phyloP scores from a whole-genome alignment of 768 basidiomycete species.

The Porpolomopsis calyptriformis region DNA sequence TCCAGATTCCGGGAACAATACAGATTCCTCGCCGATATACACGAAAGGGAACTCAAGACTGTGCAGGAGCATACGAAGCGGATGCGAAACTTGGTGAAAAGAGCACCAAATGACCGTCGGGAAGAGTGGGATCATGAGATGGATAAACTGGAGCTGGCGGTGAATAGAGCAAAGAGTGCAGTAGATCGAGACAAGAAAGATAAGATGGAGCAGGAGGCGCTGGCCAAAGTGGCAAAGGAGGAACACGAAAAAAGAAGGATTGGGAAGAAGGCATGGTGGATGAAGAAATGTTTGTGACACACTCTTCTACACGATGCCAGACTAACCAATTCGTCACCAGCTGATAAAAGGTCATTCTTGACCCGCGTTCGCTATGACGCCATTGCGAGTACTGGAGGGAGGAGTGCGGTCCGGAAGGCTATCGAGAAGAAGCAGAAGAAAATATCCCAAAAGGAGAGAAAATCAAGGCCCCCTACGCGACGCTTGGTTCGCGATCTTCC shows the following conservation, averaged over 20 bases:
- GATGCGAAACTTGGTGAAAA: conserved; percentile 52
- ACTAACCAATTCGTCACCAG: conserved; percentile 31
- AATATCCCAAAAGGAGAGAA: conserved; percentile 81
- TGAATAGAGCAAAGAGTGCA: conserved; percentile 67
- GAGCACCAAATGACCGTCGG: conserved; percentile 50
- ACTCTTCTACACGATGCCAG: conserved; percentile 6
- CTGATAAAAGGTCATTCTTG: conserved; percentile 67
- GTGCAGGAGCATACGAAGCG: conserved; percentile 57
- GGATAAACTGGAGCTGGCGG: conserved; percentile 53
- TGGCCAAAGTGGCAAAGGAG: conserved; percentile 41
- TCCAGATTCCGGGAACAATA: conserved; percentile 63
- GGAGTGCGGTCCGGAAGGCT: conserved; percentile 72
- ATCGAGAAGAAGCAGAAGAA: conserved; percentile 87
- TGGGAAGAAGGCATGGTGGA: conserved; percentile 77
- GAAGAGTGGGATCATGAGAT: conserved; percentile 60
- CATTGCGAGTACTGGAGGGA: conserved; percentile 66
- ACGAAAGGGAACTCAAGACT: conserved; percentile 50
- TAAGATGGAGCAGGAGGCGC: conserved; percentile 57
- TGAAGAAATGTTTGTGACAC: conserved; percentile 62
- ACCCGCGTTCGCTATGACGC: conserved; percentile 71
- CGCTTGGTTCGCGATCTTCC: neutral
- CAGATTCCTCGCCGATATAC: conserved; percentile 59
- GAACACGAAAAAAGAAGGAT: conserved; percentile 57
- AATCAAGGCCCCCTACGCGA: conserved; percentile 54
- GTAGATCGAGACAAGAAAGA: conserved; percentile 66